phyloP scores from a whole-genome alignment of 75 land plant species.

The Pinus tabuliformis region DNA sequence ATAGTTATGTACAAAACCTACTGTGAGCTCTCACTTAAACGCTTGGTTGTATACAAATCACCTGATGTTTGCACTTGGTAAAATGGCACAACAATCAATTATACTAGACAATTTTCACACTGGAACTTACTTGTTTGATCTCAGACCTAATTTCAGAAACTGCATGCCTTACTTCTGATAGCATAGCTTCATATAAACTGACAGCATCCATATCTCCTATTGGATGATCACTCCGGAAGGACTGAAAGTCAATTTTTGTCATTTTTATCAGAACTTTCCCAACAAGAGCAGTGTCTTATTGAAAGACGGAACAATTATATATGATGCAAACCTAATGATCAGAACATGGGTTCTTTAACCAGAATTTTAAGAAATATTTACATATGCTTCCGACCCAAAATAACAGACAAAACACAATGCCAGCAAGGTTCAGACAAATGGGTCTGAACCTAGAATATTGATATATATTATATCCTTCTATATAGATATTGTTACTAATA shows the following conservation, averaged over 20 bases:
- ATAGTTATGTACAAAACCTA: not conserved
- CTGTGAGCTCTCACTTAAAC: not conserved
- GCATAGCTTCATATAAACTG: conserved; percentile 66
- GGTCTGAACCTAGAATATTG: not conserved
- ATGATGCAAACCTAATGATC: conserved; percentile 1
- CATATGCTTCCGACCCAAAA: not conserved
- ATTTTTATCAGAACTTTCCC: not conserved
- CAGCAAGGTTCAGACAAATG: not conserved
- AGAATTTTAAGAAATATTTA: not conserved
- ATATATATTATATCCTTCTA: not conserved
- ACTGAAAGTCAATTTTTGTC: not conserved
- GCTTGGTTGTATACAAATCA: not conserved
- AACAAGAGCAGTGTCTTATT: not conserved
- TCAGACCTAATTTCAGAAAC: conserved; percentile 68
- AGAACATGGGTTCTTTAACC: not conserved
- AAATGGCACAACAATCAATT: not conserved
- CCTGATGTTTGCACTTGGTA: not conserved
- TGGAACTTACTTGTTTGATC: conserved; percentile 58
- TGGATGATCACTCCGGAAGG: conserved; percentile 52
- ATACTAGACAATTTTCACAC: not conserved
- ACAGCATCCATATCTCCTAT: conserved; percentile 46
- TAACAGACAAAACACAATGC: not conserved
- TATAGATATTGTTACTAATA: conserved; percentile 1
- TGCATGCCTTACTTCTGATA: conserved; percentile 75
- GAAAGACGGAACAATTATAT: not conserved